A percentile compares a stretch with the other conserved stretches of the same genome.
Evolutionary conservation across 2,329 filamentous ascomycete species (phyloP).

Genomic region (Pseudocercospora crystallina): DNA sequence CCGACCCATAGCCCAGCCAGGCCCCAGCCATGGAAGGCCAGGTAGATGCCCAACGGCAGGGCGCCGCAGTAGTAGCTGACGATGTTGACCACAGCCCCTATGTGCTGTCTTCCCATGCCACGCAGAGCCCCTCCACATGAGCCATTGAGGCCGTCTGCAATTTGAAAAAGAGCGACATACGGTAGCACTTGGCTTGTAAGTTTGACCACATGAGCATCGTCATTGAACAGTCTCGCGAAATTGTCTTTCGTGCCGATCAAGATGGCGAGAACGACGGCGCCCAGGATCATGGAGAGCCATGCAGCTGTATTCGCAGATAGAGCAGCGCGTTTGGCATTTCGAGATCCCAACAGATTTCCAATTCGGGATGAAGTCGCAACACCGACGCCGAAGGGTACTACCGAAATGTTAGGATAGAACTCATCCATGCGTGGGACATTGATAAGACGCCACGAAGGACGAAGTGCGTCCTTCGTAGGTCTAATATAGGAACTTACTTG

Average conservation of each 20-base stretch:
- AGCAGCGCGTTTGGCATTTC: conserved; percentile 63
- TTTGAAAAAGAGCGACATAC: conserved; percentile 85
- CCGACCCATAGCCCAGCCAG: conserved; percentile 76
- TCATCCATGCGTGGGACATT: too few species aligned
- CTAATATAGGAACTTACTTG: conserved; percentile 40
- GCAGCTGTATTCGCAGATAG: conserved; percentile 75
- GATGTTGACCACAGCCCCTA: conserved; percentile 79
- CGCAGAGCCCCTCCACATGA: conserved; percentile 77
- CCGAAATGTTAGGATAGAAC: too few species aligned
- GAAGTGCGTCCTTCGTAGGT: too few species aligned
- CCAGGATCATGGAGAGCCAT: conserved; percentile 68
- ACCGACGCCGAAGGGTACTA: conserved; percentile 76
- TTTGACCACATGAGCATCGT: conserved; percentile 68
- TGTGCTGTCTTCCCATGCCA: conserved; percentile 83
- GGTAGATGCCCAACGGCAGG: conserved; percentile 75
- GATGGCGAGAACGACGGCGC: conserved; percentile 63
- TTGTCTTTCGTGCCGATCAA: conserved; percentile 70
- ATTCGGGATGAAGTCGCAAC: conserved; percentile 76
- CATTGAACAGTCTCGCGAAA: conserved; percentile 79
- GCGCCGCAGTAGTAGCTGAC: conserved; percentile 82
- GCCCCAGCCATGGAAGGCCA: conserved; percentile 85
- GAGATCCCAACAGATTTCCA: conserved; percentile 75
- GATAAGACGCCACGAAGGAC: too few species aligned
- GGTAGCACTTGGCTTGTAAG: conserved; percentile 79
- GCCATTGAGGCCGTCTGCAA: conserved; percentile 83